Conservation (phyloP, 2,329 filamentous ascomycete genomes). For the Claviceps sorghi region DNA sequence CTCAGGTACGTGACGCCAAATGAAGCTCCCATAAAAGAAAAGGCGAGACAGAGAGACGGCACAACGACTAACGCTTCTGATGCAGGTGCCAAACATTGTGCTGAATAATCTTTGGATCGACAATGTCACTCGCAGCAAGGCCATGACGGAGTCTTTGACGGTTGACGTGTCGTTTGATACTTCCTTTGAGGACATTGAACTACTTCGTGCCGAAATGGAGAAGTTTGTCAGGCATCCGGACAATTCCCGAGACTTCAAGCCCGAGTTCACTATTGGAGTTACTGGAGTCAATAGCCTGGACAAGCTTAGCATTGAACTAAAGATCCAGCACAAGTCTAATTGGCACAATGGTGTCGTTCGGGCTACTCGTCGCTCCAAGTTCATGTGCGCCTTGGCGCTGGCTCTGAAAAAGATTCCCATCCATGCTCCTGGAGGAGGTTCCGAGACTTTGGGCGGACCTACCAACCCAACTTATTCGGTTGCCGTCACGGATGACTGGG, state of each 20-base stretch:
- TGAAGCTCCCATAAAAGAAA: background rate
- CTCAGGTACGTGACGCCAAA: slow-evolving; percentile 27
- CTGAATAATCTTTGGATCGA: slow-evolving; percentile 92
- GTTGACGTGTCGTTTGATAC: slow-evolving; percentile 78
- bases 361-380: slow-evolving; percentile 73
- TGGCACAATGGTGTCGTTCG: slow-evolving; percentile 80
- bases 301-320: slow-evolving; percentile 69
- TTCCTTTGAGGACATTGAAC: slow-evolving; percentile 74
- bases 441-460: slow-evolving; percentile 45
- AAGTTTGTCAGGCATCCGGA: slow-evolving; percentile 70
- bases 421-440: slow-evolving; percentile 61
- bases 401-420: slow-evolving; percentile 82
- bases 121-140: slow-evolving; percentile 78
- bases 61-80: background rate
- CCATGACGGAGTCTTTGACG: slow-evolving; percentile 75
- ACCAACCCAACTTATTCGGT: slow-evolving; percentile 74
- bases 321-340: slow-evolving; percentile 85
- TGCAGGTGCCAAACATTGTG: slow-evolving; percentile 79
- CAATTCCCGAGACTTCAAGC: slow-evolving; percentile 82
- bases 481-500: slow-evolving; percentile 53
- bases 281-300: slow-evolving; percentile 70
- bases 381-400: slow-evolving; percentile 84
- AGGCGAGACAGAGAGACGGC: background rate
- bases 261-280: slow-evolving; percentile 66
- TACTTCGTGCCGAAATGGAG: slow-evolving; percentile 72